These are phyloP conservation scores for Tuber melanosporum DNA, from an alignment of 495 filamentous ascomycete species.

Conservation along the genomic window DNA sequence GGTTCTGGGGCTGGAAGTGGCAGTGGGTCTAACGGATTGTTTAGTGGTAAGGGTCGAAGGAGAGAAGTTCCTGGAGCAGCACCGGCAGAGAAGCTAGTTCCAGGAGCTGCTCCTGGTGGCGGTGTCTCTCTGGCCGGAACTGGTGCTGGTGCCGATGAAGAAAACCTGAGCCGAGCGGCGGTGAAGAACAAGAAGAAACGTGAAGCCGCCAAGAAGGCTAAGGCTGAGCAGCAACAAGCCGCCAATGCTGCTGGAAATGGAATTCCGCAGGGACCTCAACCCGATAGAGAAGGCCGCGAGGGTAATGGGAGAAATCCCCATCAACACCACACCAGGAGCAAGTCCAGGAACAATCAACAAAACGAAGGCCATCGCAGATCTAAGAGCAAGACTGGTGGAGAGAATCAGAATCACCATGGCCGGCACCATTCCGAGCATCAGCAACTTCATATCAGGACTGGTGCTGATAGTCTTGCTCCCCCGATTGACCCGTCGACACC, in stretches of 20 bases:
- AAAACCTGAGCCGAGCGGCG: constrained; percentile 74
- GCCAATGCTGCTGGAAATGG: constrained; percentile 24
- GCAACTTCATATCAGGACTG: constrained; percentile 15
- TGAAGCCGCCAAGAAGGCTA: constrained; percentile 80
- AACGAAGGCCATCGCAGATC: constrained; percentile 19
- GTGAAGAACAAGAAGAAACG: constrained; percentile 99
- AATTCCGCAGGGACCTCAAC: background rate
- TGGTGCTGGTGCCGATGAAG: constrained; percentile 54
- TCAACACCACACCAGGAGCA: constrained; percentile 30
- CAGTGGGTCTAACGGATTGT: constrained; percentile 57
- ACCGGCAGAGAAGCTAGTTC: constrained; percentile 57
- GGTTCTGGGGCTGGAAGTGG: constrained; percentile 58
- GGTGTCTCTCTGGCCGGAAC: constrained; percentile 57
- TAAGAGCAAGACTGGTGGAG: constrained; percentile 35
- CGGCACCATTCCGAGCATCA: constrained; percentile 18
- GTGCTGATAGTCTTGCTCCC: constrained; percentile 28
- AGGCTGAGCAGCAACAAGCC: constrained; percentile 51
- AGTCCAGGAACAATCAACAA: constrained; percentile 34
- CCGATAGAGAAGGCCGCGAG: constrained; percentile 26
- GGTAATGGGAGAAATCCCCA: constrained; percentile 10
- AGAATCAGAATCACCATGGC: constrained; percentile 7
- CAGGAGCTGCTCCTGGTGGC: constrained; percentile 64
- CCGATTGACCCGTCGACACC: constrained; percentile 16
- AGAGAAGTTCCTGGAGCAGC: constrained; percentile 77
- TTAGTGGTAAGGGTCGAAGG: constrained; percentile 65